phyloP scores from a whole-genome alignment of 2,329 filamentous ascomycete species.

The Penicillium frequentans region DNA sequence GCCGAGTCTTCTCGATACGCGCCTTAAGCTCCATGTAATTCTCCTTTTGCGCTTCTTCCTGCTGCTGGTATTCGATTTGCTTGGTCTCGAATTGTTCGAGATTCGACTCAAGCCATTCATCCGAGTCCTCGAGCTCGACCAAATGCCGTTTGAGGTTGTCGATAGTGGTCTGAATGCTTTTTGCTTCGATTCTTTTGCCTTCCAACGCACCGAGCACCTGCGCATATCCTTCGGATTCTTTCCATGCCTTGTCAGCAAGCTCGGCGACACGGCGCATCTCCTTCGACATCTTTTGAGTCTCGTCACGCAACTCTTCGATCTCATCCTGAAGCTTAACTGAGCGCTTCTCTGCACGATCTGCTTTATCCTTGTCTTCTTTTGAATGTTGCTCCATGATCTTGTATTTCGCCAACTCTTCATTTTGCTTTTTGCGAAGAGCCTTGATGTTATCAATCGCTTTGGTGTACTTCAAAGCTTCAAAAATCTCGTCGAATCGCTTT shows the following conservation, averaged over 20 bases:
- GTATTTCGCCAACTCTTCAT: slow-evolving; percentile 69
- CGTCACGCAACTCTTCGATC: slow-evolving; percentile 56
- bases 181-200: slow-evolving; percentile 73
- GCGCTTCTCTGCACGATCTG: slow-evolving; percentile 67
- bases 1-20: slow-evolving; percentile 50
- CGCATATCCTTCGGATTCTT: slow-evolving; percentile 71
- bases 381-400: slow-evolving; percentile 75
- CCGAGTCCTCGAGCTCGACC: slow-evolving; percentile 74
- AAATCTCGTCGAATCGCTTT: slow-evolving; percentile 95
- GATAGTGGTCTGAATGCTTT: slow-evolving; percentile 69
- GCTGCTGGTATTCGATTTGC: slow-evolving; percentile 63
- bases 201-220: slow-evolving; percentile 72
- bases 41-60: slow-evolving; percentile 62
- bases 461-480: slow-evolving; percentile 94
- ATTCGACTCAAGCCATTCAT: slow-evolving; percentile 70
- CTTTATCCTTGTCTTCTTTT: slow-evolving; percentile 82
- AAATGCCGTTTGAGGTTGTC: slow-evolving; percentile 70
- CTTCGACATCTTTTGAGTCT: slow-evolving; percentile 61
- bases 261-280: slow-evolving; percentile 45
- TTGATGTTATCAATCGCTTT: slow-evolving; percentile 98
- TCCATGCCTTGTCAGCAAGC: slow-evolving; percentile 65
- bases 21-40: slow-evolving; percentile 65
- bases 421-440: slow-evolving; percentile 76
- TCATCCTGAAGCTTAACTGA: slow-evolving; percentile 64
- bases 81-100: slow-evolving; percentile 76